Conservation (phyloP, 768 basidiomycete species). For the Pulveroboletus sp. region DNA sequence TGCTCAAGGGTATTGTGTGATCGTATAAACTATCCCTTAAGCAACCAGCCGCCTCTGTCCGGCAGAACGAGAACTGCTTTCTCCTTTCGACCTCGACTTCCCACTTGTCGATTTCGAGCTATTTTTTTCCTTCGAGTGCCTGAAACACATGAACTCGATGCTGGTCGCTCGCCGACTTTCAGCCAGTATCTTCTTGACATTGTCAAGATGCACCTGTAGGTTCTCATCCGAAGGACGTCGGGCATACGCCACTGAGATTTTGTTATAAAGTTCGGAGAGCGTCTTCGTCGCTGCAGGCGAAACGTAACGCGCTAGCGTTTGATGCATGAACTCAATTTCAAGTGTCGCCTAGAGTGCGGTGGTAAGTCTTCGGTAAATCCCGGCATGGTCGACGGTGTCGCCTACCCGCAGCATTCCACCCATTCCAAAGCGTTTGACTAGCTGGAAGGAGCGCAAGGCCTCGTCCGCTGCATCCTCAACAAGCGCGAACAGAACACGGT, state of each 20-base stretch:
- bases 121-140: slow-evolving; percentile 52
- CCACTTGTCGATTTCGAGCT: slow-evolving; percentile 11
- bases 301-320: slow-evolving; percentile 87
- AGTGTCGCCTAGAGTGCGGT: slow-evolving; percentile 80
- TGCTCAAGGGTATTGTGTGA: no score
- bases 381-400: slow-evolving; percentile 6
- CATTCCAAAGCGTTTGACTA: slow-evolving; percentile 91
- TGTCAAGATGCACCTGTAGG: slow-evolving; percentile 81
- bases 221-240: slow-evolving; percentile 82
- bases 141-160: slow-evolving; percentile 93
- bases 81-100: slow-evolving; percentile 19
- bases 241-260: slow-evolving; percentile 89
- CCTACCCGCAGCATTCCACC: slow-evolving; percentile 95
- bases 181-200: slow-evolving; percentile 84
- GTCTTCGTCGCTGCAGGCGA: slow-evolving; percentile 74
- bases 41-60: slow-evolving; percentile 19
- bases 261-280: slow-evolving; percentile 88
- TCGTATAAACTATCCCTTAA: not conserved
- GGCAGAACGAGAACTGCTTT: slow-evolving; percentile 12
- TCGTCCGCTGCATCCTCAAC: slow-evolving; percentile 82
- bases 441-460: slow-evolving; percentile 79
- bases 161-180: slow-evolving; percentile 88
- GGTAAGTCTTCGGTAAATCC: not conserved
- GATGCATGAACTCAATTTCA: slow-evolving; percentile 99
- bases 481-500: slow-evolving; percentile 75